Evolutionary conservation across 1,284 basidiomycete genomes (phyloP).

Genomic region (Chalciporus sp.): DNA sequence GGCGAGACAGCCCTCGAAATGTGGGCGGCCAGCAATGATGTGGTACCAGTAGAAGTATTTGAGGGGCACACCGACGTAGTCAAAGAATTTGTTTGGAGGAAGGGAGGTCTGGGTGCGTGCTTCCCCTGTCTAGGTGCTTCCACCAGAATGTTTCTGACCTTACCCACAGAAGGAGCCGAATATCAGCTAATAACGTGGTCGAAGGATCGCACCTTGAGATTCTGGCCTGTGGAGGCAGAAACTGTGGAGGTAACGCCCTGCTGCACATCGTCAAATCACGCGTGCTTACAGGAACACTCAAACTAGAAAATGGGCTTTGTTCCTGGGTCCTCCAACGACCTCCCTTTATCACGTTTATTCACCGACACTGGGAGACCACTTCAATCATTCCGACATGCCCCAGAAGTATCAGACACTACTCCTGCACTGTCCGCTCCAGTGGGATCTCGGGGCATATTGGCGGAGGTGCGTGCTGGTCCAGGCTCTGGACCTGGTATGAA

Average conservation of each 20-base stretch:
- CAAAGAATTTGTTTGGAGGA: slow-evolving; percentile 98
- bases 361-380: slow-evolving; percentile 18
- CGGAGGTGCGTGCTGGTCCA: slow-evolving; percentile 63
- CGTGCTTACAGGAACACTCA: background rate
- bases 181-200: slow-evolving; percentile 98
- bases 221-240: slow-evolving; percentile 86
- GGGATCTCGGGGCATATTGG: slow-evolving; percentile 65
- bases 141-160: background rate
- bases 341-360: slow-evolving; percentile 33
- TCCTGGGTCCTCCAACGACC: slow-evolving; percentile 15
- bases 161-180: slow-evolving; percentile 58
- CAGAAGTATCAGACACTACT: slow-evolving; percentile 37
- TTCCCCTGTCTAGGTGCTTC: background rate
- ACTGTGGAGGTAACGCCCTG: slow-evolving; percentile 57
- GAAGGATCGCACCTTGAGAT: slow-evolving; percentile 88
- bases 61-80: slow-evolving; percentile 93
- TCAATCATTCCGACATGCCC: slow-evolving; percentile 53
- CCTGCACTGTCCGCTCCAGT: slow-evolving; percentile 65
- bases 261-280: background rate
- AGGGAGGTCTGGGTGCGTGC: slow-evolving; percentile 54
- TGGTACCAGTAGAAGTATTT: slow-evolving; percentile 71
- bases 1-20: slow-evolving; percentile 86
- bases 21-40: slow-evolving; percentile 61
- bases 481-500: slow-evolving; percentile 34
- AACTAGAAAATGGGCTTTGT: slow-evolving; percentile 48